Evolutionary conservation across 2,329 filamentous ascomycete species (phyloP).

Genomic region (Fusarium kyushuense): DNA sequence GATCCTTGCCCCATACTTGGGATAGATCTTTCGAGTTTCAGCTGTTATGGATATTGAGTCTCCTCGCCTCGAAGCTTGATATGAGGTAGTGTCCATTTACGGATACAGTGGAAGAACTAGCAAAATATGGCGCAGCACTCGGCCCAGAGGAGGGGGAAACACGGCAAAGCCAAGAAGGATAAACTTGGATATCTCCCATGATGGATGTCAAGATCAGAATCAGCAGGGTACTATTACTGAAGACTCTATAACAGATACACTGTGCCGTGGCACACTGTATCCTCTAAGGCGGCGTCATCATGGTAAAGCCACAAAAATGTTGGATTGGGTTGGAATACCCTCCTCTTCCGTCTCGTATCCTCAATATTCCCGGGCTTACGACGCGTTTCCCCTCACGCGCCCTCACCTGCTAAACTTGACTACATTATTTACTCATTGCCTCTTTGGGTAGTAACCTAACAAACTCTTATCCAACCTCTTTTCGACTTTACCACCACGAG

Average conservation of each 20-base stretch:
- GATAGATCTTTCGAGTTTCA: slow-evolving; percentile 16
- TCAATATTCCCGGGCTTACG: slow-evolving; percentile 16
- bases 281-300: slow-evolving; percentile 23
- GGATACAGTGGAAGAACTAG: slow-evolving; percentile 1
- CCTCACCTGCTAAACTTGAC: slow-evolving; percentile 1
- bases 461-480: slow-evolving; percentile 14
- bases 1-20: slow-evolving; percentile 10
- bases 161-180: not conserved
- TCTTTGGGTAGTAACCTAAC: slow-evolving; percentile 30
- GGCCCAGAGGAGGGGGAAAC: slow-evolving; percentile 17
- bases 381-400: slow-evolving; percentile 36
- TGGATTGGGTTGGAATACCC: not conserved
- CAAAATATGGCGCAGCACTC: slow-evolving; percentile 1
- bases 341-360: not conserved
- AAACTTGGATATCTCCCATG: slow-evolving; percentile 23
- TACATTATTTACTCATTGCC: slow-evolving; percentile 39
- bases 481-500: slow-evolving; percentile 6
- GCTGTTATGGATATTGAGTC: slow-evolving; percentile 20
- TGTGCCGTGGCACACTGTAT: not conserved
- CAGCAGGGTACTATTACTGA: slow-evolving; percentile 10
- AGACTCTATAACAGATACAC: not conserved
- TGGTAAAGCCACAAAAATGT: slow-evolving; percentile 18
- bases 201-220: slow-evolving; percentile 4
- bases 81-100: not conserved
- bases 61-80: not conserved